Percentiles rank a stretch among this genome's conserved stretches.
These are phyloP conservation scores for Syzygium malaccense DNA, from an alignment of 441 rosid species.

Conservation along the genomic window DNA sequence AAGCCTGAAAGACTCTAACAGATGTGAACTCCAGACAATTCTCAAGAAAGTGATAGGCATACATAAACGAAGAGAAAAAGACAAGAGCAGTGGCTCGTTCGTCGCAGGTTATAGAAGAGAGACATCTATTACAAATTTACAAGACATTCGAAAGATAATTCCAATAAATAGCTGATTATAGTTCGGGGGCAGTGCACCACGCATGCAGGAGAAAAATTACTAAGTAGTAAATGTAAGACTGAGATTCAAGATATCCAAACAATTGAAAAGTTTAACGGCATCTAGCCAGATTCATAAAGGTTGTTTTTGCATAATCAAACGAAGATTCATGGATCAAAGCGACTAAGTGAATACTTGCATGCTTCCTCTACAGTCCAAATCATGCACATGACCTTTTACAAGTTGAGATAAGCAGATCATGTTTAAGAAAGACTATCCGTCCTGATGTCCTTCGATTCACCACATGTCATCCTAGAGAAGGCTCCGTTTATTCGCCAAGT, in stretches of 20 bases:
- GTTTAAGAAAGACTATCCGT: neutral
- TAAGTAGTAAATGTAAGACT: neutral
- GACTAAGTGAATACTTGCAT: neutral
- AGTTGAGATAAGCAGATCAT: neutral
- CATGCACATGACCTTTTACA: neutral
- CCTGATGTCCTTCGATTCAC: neutral
- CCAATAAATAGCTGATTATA: neutral
- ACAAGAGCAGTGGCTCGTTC: neutral
- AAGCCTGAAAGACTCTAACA: neutral
- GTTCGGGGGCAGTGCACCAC: neutral
- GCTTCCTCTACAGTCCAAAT: neutral
- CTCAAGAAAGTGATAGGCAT: neutral
- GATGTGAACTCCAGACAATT: neutral
- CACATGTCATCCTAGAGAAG: neutral
- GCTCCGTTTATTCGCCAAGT: neutral
- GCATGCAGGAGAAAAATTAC: neutral
- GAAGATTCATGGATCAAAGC: neutral
- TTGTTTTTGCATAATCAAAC: neutral
- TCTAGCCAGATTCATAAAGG: neutral
- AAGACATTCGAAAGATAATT: neutral
- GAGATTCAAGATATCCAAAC: neutral
- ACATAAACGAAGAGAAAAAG: neutral
- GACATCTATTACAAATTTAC: neutral
- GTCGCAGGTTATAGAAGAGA: neutral
- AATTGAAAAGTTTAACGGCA: neutral